These are phyloP conservation scores for Aspergillus calidoustus DNA, from an alignment of 2,329 filamentous ascomycete genomes.

Conservation along the genomic window DNA sequence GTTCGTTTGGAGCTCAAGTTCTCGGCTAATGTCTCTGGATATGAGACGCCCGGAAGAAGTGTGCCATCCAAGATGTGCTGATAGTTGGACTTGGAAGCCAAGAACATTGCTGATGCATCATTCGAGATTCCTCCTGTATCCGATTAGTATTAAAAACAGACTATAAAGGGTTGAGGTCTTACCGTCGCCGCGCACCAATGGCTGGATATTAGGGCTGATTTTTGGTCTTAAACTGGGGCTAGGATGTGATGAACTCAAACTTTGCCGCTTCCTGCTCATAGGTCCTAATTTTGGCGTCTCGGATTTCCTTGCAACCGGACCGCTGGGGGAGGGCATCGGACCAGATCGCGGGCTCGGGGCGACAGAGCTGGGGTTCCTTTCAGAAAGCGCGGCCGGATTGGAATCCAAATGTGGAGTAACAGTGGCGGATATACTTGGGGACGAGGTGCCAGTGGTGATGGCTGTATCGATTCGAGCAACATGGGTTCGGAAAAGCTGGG, in stretches of 20 bases:
- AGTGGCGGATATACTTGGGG: constrained; percentile 65
- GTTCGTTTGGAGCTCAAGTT: constrained; percentile 96
- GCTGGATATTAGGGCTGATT: constrained; percentile 94
- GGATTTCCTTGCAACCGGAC: constrained; percentile 45
- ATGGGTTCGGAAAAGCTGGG: constrained; percentile 46
- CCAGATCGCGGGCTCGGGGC: constrained; percentile 60
- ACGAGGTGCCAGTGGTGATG: constrained; percentile 45
- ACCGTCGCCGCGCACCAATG: constrained; percentile 75
- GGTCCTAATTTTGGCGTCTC: constrained; percentile 54
- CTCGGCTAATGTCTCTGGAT: constrained; percentile 87
- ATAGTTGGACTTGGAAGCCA: constrained; percentile 96
- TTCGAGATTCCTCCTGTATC: constrained; percentile 51
- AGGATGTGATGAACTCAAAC: constrained; percentile 72
- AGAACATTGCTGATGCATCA: constrained; percentile 70
- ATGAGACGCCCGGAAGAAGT: constrained; percentile 84
- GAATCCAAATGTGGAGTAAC: constrained; percentile 59
- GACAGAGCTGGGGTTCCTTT: constrained; percentile 41
- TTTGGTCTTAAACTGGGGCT: constrained; percentile 85
- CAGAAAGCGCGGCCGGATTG: constrained; percentile 38
- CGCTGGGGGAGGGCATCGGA: constrained; percentile 57
- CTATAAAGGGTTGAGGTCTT: constrained; percentile 35
- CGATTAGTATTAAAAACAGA: background rate
- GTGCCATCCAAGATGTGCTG: constrained; percentile 96
- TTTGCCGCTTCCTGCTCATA: constrained; percentile 70
- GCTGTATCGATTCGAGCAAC: constrained; percentile 57